Evolutionary conservation across 495 filamentous ascomycete species (phyloP), one percentile per base, ranked within the genome.

Genomic region (Lasiosphaeria hispida): DNA sequence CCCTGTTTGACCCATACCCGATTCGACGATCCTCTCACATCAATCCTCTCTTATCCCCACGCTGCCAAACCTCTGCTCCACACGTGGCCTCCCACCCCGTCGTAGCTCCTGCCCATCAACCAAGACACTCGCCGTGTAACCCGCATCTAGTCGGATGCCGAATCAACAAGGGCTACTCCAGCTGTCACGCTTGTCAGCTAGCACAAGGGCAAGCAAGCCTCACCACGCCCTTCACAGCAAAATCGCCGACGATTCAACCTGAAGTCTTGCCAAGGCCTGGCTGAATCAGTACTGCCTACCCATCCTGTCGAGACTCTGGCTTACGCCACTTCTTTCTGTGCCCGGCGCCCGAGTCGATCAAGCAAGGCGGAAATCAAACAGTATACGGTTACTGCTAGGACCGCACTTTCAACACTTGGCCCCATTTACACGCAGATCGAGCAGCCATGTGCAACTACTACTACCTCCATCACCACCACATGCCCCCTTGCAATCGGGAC

Each of bases 401-500:
- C n/a, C 1, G 9, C 36, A 17, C 10, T 8, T 53, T 23, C 13
- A 23, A 15, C 17, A 48, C 10, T 19, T 33, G 8, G 5, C 47
- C 9, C 13, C 18, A 35, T 19, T 10, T 1, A 4, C 51, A 30
- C 23, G 2, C 23, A 5, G 23, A 30, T 30, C 5, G 23, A 38
- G 40, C 11, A 47, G 52, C 53, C 6, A 62, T 62, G 61, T 63
- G 57, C 47, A 56, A 54, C 14, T 60, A 57, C 53, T 58, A 59
- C 35, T 66, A 63, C 47, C 53, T 63, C 10, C 66, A 66, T 30
- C 55, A 63, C 42, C 70, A 77, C 62, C 75, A 78, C 51, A 44
- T 73, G 30, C 61, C 64, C 2, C 72, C 72, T 0, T 78, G 75
- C 62, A 58, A 39, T 0, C 68, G 67, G 18, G 63, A 69, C 10